Evolutionary conservation across 176 grass and related monocot species (phyloP).

Genomic region (Pharus latifolius): DNA sequence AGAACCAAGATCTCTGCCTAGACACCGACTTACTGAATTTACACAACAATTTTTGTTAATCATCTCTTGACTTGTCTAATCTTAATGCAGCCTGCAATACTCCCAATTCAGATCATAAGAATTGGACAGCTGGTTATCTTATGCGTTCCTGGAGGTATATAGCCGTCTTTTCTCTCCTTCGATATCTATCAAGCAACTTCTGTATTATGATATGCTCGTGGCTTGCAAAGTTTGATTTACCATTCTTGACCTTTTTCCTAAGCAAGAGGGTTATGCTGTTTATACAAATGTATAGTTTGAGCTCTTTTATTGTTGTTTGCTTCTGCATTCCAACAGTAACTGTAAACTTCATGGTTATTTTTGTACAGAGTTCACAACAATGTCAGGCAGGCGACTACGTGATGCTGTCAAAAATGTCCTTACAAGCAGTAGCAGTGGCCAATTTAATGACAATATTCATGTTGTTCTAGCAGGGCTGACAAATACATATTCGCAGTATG

Average conservation of each 20-base stretch:
- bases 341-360: slow-evolving; percentile 3
- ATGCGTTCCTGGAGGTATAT: slow-evolving; percentile 93
- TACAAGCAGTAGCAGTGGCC: slow-evolving; percentile 32
- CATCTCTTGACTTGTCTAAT: slow-evolving; percentile 14
- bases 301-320: not conserved
- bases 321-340: not conserved
- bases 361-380: slow-evolving; percentile 87
- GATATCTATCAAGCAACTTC: not conserved
- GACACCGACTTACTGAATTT: slow-evolving; percentile 8
- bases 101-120: slow-evolving; percentile 89
- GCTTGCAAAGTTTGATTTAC: not conserved
- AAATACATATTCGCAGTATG: slow-evolving; percentile 90
- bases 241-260: too few species aligned
- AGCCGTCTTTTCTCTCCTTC: not conserved
- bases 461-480: slow-evolving; percentile 85
- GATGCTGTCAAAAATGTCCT: slow-evolving; percentile 73
- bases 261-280: too few species aligned
- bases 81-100: slow-evolving; percentile 69
- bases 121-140: slow-evolving; percentile 85
- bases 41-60: not conserved
- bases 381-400: slow-evolving; percentile 80
- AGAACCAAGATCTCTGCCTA: not conserved
- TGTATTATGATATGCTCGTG: slow-evolving; percentile 9
- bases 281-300: not conserved
- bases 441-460: slow-evolving; percentile 65